Percentiles rank a stretch among this genome's conserved stretches.
These are phyloP conservation scores for Dactylellina cionopaga DNA, from an alignment of 2,329 filamentous ascomycete genomes.

Conservation along the genomic window DNA sequence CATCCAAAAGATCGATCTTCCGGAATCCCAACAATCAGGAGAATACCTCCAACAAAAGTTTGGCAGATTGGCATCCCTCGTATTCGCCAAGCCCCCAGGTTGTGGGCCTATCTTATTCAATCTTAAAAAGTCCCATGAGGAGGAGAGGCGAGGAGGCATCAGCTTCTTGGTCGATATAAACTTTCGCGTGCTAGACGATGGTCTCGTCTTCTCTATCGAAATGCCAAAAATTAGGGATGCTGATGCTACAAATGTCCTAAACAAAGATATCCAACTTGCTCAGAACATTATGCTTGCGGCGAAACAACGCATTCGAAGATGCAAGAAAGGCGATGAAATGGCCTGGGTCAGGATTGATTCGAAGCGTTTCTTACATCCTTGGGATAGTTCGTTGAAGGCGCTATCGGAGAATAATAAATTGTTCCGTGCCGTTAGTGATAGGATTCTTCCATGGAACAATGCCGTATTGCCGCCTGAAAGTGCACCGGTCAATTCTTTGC, in stretches of 20 bases:
- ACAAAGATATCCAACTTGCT: background rate
- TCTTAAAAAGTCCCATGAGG: background rate
- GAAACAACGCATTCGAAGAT: background rate
- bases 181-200: slow-evolving; percentile 22
- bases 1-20: slow-evolving; percentile 3
- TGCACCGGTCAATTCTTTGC: too few species aligned
- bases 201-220: slow-evolving; percentile 10
- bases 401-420: slow-evolving; percentile 11
- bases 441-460: slow-evolving; percentile 30
- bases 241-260: background rate
- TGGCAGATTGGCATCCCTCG: slow-evolving; percentile 16
- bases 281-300: background rate
- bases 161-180: slow-evolving; percentile 1
- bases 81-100: slow-evolving; percentile 11
- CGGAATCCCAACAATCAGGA: background rate
- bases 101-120: slow-evolving; percentile 33
- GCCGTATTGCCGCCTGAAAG: too few species aligned
- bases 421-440: slow-evolving; percentile 17
- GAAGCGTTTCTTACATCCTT: background rate
- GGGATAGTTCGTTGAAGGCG: background rate
- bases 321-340: background rate
- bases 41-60: background rate
- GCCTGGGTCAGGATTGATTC: slow-evolving; percentile 27
- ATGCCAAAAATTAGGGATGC: background rate
- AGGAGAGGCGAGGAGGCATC: background rate